Percentiles rank a stretch among this genome's conserved stretches.
Evolutionary conservation across 805 yeast species (phyloP).

Genomic region (Blastobotrys peoriensis): DNA sequence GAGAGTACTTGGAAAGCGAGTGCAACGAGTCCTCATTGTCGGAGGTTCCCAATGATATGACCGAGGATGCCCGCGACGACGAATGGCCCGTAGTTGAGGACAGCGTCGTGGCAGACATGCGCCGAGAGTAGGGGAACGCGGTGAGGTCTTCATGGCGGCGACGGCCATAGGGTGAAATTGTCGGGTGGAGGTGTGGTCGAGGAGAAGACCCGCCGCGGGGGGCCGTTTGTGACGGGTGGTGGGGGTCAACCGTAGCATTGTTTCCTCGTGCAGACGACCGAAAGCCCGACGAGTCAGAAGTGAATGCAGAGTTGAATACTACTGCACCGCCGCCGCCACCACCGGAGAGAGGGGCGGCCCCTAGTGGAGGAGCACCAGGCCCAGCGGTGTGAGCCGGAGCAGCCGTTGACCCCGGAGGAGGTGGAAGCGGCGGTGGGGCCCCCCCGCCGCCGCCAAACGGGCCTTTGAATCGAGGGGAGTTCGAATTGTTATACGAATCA

Average conservation of each 20-base stretch:
- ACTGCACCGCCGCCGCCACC: slow-evolving; percentile 10
- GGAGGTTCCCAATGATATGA: slow-evolving; percentile 20
- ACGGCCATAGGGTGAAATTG: slow-evolving; percentile 2
- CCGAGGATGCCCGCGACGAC: slow-evolving; percentile 20
- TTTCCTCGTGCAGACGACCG: slow-evolving; percentile 18
- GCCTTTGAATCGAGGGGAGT: not conserved
- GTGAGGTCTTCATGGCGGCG: slow-evolving; percentile 1
- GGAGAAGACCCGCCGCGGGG: slow-evolving; percentile 10
- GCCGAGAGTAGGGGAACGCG: slow-evolving; percentile 13
- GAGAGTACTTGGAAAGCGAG: slow-evolving; percentile 23
- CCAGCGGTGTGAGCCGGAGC: too few relatives aligned
- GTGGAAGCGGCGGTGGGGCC: slow-evolving; percentile 1
- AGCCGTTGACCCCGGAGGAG: slow-evolving; percentile 3
- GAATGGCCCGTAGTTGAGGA: slow-evolving; percentile 14
- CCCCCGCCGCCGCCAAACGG: not conserved
- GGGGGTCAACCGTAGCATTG: slow-evolving; percentile 36
- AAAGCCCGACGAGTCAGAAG: slow-evolving; percentile 22
- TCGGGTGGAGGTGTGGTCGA: slow-evolving; percentile 7
- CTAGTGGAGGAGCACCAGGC: not conserved
- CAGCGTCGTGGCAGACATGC: slow-evolving; percentile 14
- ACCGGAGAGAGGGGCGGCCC: not conserved
- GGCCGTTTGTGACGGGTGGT: slow-evolving; percentile 8
- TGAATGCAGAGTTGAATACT: slow-evolving; percentile 22
- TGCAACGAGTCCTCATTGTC: slow-evolving; percentile 26
- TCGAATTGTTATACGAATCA: slow-evolving; percentile 1